Evolutionary conservation across 23 red algal genomes (phyloP), one percentile per base, ranked within the genome.

Genomic region (Gracilariopsis chorda): DNA sequence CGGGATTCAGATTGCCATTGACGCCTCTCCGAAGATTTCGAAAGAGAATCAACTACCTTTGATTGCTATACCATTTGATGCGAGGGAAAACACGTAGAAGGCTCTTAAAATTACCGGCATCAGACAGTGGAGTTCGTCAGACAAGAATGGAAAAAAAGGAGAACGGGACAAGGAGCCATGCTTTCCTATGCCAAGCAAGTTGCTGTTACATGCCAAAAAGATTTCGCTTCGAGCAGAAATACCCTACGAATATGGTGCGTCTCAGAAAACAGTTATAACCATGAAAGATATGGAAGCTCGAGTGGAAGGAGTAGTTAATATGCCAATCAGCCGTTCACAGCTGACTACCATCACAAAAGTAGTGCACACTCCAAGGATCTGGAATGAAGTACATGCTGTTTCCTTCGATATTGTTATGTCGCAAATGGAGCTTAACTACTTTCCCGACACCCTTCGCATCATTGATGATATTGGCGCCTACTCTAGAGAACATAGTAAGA

Each of bases 1-100:
- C 32, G 85, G 85, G 17, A 78, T 89, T 3, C 85, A 89, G 69
- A 65, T 89, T 55, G 69, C 65, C 24, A 51, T 89, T 43, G 85
- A 89, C 61, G 85, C 72, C 13, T 56, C 85, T 20, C 85, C 85
- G 59, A 30, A 46, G 42, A 35, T 39, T 49, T 10, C 12, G 20
- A 57, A 84, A 17, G 39, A 58, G 17, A 19, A 7, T 0, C 8
- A 17, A 20, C 12, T 53, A 34, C 58, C 80, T 16, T 14, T 89
- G 1, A 29, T 78, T 51, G 24, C 53, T 40, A 89, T 89, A 40
- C 85, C 68, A 36, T 89, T 89, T 89, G 68, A 30, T 78, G 51
- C 85, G 3, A 33, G 41, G 34, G 61, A 76, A 36, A 48, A 29
- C 9, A 89, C 85, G 3, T 89, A 69, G 85, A 77, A 59, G 46